Base-by-base conservation (phyloP, 1,139 yeast genomes). In the Blastobotrys ciferrii region DNA sequence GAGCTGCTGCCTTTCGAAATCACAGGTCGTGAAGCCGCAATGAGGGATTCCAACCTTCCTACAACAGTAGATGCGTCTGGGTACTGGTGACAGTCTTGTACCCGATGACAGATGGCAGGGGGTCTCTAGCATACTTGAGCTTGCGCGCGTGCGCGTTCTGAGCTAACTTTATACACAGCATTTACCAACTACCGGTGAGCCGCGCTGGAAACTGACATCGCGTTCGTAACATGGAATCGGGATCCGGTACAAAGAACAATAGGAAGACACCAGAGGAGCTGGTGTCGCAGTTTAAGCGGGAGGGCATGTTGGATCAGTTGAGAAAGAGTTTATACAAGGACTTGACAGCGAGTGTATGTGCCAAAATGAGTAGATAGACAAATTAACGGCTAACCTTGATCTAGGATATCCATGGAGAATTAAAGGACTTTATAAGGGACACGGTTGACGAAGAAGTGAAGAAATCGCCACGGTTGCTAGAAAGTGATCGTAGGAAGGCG, bases 251-350 rank as follows among this genome's bases (percentile, higher is more conserved):
- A 25, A 25, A 25, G 12, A 32, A 18, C 18, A n/a, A n/a, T n/a
- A 25, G 14, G 14, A 17, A 32, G 28, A 32, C 38, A 20, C 38
- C 44, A 23, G 25, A 35, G 20, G 35, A 38, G 30, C 36, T 20
- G 30, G 58, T 59, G 11, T 54, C 59, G 18, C 58, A 52, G 50
- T 64, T 63, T 53, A 66, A 65, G 45, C 55, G 64, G 11, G 53
- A 59, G 13, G 70, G 70, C 4, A 51, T 57, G 23, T 63, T 66
- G 43, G 70, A 66, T 44, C 57, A 56, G 43, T 45, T 63, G 33
- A 53, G 69, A 6, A 54, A 59, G 25, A 49, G 55, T 19, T 50
- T 61, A 11, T 60, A 59, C 44, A 50, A 54, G 38, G 64, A 59
- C 28, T 64, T 65, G 40, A 60, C 58, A 40, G 58, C 53, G 28